Conservation (phyloP, 2,329 filamentous ascomycete genomes). For the Lojkania enalia region DNA sequence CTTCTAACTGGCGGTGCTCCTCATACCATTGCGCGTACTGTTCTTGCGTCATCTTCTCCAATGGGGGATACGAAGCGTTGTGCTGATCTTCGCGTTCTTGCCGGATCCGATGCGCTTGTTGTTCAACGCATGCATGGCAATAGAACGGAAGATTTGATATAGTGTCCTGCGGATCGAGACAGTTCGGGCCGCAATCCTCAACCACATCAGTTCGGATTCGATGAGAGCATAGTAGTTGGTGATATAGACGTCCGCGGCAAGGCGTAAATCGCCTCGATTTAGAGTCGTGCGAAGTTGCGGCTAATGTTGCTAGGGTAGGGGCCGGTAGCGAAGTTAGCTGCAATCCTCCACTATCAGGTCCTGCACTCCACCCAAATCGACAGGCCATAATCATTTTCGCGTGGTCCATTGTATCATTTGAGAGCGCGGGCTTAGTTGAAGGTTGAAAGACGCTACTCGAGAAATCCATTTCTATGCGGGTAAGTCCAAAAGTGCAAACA, state of each 20-base stretch:
- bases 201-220: conserved; percentile 41
- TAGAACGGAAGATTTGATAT: conserved; percentile 27
- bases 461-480: conserved; percentile 31
- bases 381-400: conserved; percentile 38
- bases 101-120: conserved; percentile 33
- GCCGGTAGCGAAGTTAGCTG: conserved; percentile 10
- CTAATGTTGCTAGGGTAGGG: conserved; percentile 3
- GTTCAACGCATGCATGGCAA: conserved; percentile 39
- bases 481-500: neutral
- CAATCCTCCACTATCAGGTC: conserved; percentile 16
- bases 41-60: conserved; percentile 34
- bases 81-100: conserved; percentile 30
- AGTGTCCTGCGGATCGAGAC: conserved; percentile 32
- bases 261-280: conserved; percentile 36
- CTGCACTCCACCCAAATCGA: conserved; percentile 39
- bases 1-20: conserved; percentile 33
- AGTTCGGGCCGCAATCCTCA: conserved; percentile 41
- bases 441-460: conserved; percentile 32
- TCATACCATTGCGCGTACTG: conserved; percentile 39
- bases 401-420: conserved; percentile 38
- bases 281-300: conserved; percentile 20
- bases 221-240: conserved; percentile 42
- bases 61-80: conserved; percentile 30
- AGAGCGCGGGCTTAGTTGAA: conserved; percentile 23
- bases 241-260: conserved; percentile 41